These are phyloP conservation scores for Microbotryum silenes-acaulis DNA, from an alignment of 1,284 basidiomycete genomes.

Conservation along the genomic window DNA sequence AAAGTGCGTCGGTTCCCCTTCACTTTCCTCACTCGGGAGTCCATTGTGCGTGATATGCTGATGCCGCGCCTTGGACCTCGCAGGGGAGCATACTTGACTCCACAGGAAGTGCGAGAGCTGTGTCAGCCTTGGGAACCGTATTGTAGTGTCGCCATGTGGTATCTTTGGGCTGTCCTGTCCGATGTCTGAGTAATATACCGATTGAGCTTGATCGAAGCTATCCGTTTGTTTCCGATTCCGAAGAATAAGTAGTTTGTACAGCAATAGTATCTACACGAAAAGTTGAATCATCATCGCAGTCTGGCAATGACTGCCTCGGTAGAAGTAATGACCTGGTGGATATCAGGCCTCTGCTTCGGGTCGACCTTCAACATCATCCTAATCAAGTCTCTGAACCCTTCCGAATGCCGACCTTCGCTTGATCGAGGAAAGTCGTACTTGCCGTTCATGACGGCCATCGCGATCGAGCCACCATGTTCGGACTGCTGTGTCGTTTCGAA, in stretches of 20 bases:
- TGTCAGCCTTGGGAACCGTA: conserved; percentile 72
- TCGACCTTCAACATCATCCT: conserved; percentile 74
- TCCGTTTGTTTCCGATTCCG: no score
- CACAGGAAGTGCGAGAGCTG: conserved; percentile 70
- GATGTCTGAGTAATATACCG: no score
- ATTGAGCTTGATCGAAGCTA: no score
- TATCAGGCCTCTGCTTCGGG: conserved; percentile 69
- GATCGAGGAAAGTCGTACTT: conserved; percentile 66
- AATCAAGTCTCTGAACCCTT: conserved; percentile 69
- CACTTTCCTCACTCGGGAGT: not conserved
- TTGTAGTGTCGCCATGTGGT: conserved; percentile 31
- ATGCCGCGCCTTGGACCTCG: conserved; percentile 48
- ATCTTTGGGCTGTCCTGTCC: conserved; percentile 17
- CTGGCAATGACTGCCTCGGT: no score
- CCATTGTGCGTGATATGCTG: not conserved
- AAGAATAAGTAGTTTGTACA: no score
- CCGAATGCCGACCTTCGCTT: conserved; percentile 60
- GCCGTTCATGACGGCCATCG: conserved; percentile 87
- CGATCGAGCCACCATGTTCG: conserved; percentile 81
- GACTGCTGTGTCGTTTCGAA: conserved; percentile 82
- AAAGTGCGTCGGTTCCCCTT: conserved; percentile 51
- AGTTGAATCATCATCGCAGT: no score
- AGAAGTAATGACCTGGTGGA: conserved; percentile 52
- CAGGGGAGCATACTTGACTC: conserved; percentile 55
- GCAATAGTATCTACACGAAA: no score